phyloP scores from a whole-genome alignment of 768 basidiomycete species.

The Collybia mongolica region DNA sequence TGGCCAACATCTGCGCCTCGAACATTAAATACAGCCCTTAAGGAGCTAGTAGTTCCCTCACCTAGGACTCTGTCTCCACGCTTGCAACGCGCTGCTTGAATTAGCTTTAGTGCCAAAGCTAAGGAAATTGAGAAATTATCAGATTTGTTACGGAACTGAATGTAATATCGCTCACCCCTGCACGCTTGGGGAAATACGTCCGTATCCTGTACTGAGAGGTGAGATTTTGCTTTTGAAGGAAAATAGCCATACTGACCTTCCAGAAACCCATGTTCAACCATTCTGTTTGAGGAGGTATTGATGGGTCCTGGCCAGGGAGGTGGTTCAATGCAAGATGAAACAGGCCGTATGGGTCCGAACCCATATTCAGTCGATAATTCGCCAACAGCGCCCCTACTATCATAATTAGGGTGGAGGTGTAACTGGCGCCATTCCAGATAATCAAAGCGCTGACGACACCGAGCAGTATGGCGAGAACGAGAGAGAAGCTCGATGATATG shows the following conservation, averaged over 20 bases:
- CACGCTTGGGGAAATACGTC: slow-evolving; percentile 56
- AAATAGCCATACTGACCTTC: slow-evolving; percentile 40
- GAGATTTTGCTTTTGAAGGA: neutral
- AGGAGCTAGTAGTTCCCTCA: slow-evolving; percentile 20
- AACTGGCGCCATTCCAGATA: neutral
- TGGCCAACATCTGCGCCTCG: slow-evolving; percentile 57
- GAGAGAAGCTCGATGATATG: neutral
- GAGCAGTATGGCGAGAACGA: neutral
- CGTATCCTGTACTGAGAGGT: slow-evolving; percentile 34
- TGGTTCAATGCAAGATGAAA: slow-evolving; percentile 57
- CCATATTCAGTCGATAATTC: slow-evolving; percentile 4
- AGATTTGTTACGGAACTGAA: too few relatives aligned
- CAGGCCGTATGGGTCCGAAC: slow-evolving; percentile 53
- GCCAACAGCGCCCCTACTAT: slow-evolving; percentile 1
- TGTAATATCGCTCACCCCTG: slow-evolving; percentile 37
- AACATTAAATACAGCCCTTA: neutral
- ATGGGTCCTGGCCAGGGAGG: slow-evolving; percentile 29
- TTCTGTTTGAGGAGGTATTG: slow-evolving; percentile 45
- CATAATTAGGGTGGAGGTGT: neutral
- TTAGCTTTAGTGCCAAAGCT: slow-evolving; percentile 51
- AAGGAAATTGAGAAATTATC: neutral
- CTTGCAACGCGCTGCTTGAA: slow-evolving; percentile 38
- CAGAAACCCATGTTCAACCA: slow-evolving; percentile 76
- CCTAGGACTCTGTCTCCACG: slow-evolving; percentile 52
- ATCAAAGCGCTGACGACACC: neutral